Percentiles rank a stretch among this genome's conserved stretches.
phyloP scores from a whole-genome alignment of 2,329 filamentous ascomycete species.

The Verticillium albo-atrum region DNA sequence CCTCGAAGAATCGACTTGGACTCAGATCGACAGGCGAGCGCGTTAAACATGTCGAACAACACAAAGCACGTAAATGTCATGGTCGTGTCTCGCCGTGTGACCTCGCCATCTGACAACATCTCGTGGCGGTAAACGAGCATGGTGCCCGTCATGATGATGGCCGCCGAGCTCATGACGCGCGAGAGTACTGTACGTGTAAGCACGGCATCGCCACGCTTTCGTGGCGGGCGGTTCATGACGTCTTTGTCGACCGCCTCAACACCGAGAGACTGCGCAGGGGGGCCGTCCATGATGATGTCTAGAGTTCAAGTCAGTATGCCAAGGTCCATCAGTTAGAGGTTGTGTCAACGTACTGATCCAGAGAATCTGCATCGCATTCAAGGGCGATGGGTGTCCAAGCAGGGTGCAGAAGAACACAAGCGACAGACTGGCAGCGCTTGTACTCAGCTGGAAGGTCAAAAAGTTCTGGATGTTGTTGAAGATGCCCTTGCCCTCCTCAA shows the following conservation, averaged over 20 bases:
- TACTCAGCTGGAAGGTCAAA: conserved; percentile 95
- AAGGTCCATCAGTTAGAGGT: not conserved
- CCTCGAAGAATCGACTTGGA: conserved; percentile 84
- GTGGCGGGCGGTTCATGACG: conserved; percentile 85
- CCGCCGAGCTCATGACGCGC: conserved; percentile 81
- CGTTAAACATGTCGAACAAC: conserved; percentile 99
- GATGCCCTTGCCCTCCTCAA: conserved; percentile 98
- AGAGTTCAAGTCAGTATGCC: conserved; percentile 13
- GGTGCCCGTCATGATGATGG: conserved; percentile 89
- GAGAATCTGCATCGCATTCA: conserved; percentile 99
- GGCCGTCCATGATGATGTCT: conserved; percentile 99
- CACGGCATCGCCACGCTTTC: conserved; percentile 81
- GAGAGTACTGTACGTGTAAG: conserved; percentile 79
- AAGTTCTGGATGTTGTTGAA: conserved; percentile 99
- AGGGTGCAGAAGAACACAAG: conserved; percentile 90
- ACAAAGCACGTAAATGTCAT: conserved; percentile 99
- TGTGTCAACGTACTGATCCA: conserved; percentile 84
- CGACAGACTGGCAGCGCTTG: conserved; percentile 87
- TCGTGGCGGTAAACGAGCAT: conserved; percentile 88
- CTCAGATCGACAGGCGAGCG: conserved; percentile 86
- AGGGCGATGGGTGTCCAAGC: conserved; percentile 87
- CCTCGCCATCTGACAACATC: conserved; percentile 77
- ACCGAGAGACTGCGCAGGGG: conserved; percentile 92
- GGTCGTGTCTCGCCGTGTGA: conserved; percentile 91
- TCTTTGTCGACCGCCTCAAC: conserved; percentile 93